Conservation (phyloP, 2,329 filamentous ascomycete species). For the Pezizomycotina sp. region DNA sequence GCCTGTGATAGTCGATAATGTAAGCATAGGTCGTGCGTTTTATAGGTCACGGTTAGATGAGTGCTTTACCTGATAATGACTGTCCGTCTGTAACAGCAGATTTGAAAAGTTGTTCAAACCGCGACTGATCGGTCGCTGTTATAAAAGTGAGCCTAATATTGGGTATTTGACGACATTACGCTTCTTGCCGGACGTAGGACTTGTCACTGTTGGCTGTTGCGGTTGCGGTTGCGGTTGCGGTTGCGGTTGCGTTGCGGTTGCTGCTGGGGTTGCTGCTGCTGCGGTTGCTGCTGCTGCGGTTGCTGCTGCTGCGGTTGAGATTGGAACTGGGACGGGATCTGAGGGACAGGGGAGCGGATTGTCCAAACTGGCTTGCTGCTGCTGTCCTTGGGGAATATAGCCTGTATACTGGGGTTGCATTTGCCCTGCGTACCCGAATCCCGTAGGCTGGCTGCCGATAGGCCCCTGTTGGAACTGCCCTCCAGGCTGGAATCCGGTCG, state of each 20-base stretch:
- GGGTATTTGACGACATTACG: constrained; percentile 61
- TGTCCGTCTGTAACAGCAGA: constrained; percentile 74
- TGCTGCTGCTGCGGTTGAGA: constrained; percentile 42
- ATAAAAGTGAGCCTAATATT: constrained; percentile 93
- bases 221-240: constrained; percentile 39
- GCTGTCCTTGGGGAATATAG: constrained; percentile 37
- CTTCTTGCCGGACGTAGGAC: constrained; percentile 30
- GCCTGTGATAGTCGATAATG: constrained; percentile 28
- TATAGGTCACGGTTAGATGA: constrained; percentile 19
- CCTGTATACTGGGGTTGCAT: constrained; percentile 54
- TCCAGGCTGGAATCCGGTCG: constrained; percentile 40
- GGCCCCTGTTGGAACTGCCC: constrained; percentile 34
- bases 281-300: constrained; percentile 25
- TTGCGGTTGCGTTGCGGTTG: too few relatives aligned
- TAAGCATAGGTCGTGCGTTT: constrained; percentile 8
- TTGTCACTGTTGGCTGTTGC: constrained; percentile 35
- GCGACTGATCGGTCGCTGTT: constrained; percentile 81
- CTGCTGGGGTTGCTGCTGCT: constrained; percentile 28
- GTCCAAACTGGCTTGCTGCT: constrained; percentile 35
- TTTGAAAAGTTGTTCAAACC: constrained; percentile 96
- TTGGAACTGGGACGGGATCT: constrained; percentile 44
- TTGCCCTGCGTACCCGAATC: constrained; percentile 32
- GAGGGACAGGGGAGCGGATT: constrained; percentile 35
- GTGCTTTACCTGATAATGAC: constrained; percentile 52
- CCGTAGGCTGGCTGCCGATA: constrained; percentile 43